Evolutionary conservation across 371 early-diverging fungal species (phyloP).

Genomic region (Phascolomyces articulosus): DNA sequence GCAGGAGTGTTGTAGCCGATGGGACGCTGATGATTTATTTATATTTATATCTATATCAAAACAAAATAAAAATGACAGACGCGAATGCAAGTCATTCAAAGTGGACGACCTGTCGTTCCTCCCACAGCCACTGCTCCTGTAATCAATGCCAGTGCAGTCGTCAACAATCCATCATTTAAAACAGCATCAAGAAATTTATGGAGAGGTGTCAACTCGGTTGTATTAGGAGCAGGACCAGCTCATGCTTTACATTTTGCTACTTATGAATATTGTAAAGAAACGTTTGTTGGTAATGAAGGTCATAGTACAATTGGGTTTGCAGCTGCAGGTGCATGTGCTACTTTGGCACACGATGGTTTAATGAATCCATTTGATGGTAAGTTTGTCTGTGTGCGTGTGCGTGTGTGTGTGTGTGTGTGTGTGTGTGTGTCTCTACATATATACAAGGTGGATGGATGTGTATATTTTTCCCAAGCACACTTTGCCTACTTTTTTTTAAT

Average conservation of each 20-base stretch:
- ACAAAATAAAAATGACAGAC: too few relatives aligned
- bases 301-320: slow-evolving; percentile 69
- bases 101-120: slow-evolving; percentile 14
- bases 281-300: slow-evolving; percentile 37
- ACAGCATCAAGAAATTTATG: slow-evolving; percentile 68
- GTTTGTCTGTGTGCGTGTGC: too few relatives aligned
- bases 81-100: slow-evolving; percentile 48
- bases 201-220: slow-evolving; percentile 91
- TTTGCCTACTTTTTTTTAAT: neutral
- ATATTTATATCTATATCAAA: too few relatives aligned
- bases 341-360: slow-evolving; percentile 84
- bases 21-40: too few relatives aligned
- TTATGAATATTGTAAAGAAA: slow-evolving; percentile 88
- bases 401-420: too few relatives aligned
- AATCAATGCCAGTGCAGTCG: slow-evolving; percentile 8
- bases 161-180: slow-evolving; percentile 8
- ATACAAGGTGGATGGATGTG: too few relatives aligned
- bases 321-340: slow-evolving; percentile 91
- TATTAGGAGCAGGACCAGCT: slow-evolving; percentile 94
- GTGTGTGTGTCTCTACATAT: too few relatives aligned
- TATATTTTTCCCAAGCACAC: slow-evolving; percentile 42
- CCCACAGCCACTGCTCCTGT: too few relatives aligned
- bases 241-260: slow-evolving; percentile 96
- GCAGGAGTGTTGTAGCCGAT: too few relatives aligned
- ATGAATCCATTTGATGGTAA: slow-evolving; percentile 96